Base-by-base conservation (phyloP, 495 filamentous ascomycete genomes). In the Penicillium maclennaniae region DNA sequence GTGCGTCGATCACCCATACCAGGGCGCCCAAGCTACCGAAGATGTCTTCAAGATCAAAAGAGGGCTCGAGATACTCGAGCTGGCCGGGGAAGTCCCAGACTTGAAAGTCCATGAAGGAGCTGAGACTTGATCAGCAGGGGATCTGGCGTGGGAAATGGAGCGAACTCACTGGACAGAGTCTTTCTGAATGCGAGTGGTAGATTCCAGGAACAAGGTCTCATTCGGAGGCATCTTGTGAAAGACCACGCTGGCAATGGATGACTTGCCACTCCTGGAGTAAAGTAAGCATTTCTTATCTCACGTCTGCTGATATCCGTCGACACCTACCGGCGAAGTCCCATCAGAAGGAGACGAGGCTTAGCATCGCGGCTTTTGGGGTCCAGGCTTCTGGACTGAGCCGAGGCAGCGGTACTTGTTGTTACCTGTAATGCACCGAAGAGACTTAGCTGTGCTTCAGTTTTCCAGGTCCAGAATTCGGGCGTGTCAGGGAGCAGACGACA, bases 81-180 rank as follows among this genome's bases (percentile, higher is more conserved):
- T 97, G 91, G 25, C 92, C 91, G 0, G 95, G 93, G 48, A 98
- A 90, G 63, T 98, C 93, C 89, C 90, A 96, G 27, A 97, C 88
- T 65, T 97, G 92, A 63, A 98, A 96, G 62, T 97, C 91, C 91
- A 97, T 95, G 60, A 98, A 97, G 7, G 92, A 96, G 62, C 92
- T 96, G 51, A 25, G 10, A 15, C 28, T 45, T 53, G 36, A 28
- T 55, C 28, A 34, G 43, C 9, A 8, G 1, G 14, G 10, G 8
- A 9, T 21, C 14, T 19, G 41, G 21, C 31, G 23, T 5, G 21
- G 17, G 15, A 31, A 15, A 8, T 17, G 7, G 14, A 6, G 7
- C 4, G 10, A 39, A 14, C 85, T 73, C 63, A 96, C 91, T 91
- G 90, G 66, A 96, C 89, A 1, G 87, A 87, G 55, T 96, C 91